Conservation (phyloP, 306 rosid species). For the Begonia masoniana region DNA sequence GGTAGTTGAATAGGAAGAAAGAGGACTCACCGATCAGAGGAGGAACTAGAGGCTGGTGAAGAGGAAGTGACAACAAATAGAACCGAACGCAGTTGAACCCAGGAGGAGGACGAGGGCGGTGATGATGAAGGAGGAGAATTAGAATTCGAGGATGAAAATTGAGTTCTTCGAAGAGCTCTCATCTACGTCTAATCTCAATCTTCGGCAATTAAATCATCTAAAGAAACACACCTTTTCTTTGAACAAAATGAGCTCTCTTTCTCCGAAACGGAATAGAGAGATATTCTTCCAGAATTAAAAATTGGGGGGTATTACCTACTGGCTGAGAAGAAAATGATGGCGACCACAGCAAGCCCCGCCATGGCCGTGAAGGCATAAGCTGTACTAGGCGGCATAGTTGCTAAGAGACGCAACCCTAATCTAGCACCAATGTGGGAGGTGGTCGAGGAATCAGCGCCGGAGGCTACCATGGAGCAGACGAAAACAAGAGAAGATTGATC, state of each 20-base stretch:
- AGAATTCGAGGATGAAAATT: constrained; percentile 48
- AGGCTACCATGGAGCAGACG: constrained; percentile 42
- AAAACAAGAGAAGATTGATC: neutral
- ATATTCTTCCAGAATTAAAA: neutral
- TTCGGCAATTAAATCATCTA: no score
- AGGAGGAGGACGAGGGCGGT: constrained; percentile 49
- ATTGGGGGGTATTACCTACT: constrained; percentile 34
- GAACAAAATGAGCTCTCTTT: neutral
- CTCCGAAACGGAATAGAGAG: neutral
- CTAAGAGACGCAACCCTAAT: constrained; percentile 24
- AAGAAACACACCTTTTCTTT: neutral
- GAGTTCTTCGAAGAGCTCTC: constrained; percentile 78
- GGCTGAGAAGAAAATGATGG: constrained; percentile 40
- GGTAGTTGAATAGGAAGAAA: constrained; percentile 11
- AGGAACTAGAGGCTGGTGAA: constrained; percentile 77
- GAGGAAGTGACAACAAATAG: constrained; percentile 78
- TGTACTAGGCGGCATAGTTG: constrained; percentile 24
- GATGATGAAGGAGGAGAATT: constrained; percentile 55
- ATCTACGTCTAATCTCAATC: constrained; percentile 25
- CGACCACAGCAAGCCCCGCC: constrained; percentile 43
- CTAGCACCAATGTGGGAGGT: constrained; percentile 36
- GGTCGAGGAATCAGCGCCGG: constrained; percentile 22
- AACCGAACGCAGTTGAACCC: constrained; percentile 96
- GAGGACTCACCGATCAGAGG: constrained; percentile 83
- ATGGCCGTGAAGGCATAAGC: constrained; percentile 46